A percentile compares a stretch with the other conserved stretches of the same genome.
phyloP scores from a whole-genome alignment of 345 rosid genomes.

The Dipteronia dyeriana region DNA sequence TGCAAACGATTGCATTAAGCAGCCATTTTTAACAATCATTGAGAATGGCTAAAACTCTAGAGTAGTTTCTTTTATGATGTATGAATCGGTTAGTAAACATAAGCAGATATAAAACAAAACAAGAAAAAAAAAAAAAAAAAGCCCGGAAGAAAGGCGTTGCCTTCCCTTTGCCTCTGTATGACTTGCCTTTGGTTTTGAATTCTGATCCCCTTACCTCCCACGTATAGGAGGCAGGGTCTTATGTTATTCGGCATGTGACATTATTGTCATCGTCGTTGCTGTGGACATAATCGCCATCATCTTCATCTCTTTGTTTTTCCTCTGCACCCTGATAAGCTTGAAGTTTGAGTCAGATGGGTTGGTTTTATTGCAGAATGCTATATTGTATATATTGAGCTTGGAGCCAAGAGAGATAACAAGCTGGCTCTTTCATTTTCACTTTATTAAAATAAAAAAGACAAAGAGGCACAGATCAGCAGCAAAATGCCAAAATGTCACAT shows the following conservation, averaged over 20 bases:
- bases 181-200: conserved; percentile 23
- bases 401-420: neutral
- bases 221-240: neutral
- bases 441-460: conserved; percentile 5
- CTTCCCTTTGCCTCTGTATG: conserved; percentile 30
- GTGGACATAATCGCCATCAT: neutral
- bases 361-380: neutral
- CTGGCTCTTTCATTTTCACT: neutral
- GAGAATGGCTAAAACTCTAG: too few species aligned
- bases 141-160: conserved; percentile 30
- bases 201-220: neutral
- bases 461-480: conserved; percentile 18
- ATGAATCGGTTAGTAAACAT: neutral
- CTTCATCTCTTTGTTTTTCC: conserved; percentile 14
- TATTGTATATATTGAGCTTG: conserved; percentile 16
- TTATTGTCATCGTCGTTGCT: neutral
- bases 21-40: too few species aligned
- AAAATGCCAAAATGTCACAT: neutral
- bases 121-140: conserved; percentile 10
- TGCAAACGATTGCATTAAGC: neutral
- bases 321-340: conserved; percentile 1
- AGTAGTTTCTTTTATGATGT: conserved; percentile 2
- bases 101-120: neutral
- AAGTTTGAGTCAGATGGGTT: conserved; percentile 8
- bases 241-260: neutral